Evolutionary conservation across 345 rosid species (phyloP), one percentile per base, ranked within the genome.

Genomic region (Erysimum cheiranthoides): DNA sequence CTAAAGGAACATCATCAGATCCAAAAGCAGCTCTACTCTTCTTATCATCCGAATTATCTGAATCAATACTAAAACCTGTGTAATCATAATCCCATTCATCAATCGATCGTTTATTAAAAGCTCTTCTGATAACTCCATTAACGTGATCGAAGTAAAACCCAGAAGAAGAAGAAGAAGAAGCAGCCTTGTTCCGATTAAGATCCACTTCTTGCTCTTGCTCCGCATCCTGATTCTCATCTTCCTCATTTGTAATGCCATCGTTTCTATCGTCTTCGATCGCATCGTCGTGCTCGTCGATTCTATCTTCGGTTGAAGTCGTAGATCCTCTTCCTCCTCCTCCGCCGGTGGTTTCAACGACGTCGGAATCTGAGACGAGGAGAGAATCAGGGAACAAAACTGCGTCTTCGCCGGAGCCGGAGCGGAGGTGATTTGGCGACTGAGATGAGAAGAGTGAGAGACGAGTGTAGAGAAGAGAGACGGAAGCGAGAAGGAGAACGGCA

Each of bases 251-350:
- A 16, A 14, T 54, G 61, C 58, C 56, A 31, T 54, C 80, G 25
- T 79, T 89, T 28, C 58, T 52, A 31, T 54, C 80, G 25, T 79
- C 90, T 28, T 89, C 93, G 80, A 85, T 68, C 61, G 78, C 78
- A 82, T 94, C 96, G 85, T 94, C 97, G 82, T 84, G 86, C 85
- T 88, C 96, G 85, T 88, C 97, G 83, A 90, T 90, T 75, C 82
- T 82, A 77, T 90, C 92, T 10, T 81, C 89, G 14, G 62, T 77
- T 1, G 81, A 71, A 38, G 73, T 53, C 27, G 60, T 36, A 2
- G 75, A 70, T 70, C 80, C 80, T 77, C 76, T 77, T 47, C 65
- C 79, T 43, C 65, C 25, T 21, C 25, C 60, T 40, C 57, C 52
- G 68, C 17, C 47, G 74, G 54, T 34, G 80, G 59, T 34, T 5